Evolutionary conservation across 108 stramenopile species (phyloP).

Genomic region (Nitzschia inconspicua): DNA sequence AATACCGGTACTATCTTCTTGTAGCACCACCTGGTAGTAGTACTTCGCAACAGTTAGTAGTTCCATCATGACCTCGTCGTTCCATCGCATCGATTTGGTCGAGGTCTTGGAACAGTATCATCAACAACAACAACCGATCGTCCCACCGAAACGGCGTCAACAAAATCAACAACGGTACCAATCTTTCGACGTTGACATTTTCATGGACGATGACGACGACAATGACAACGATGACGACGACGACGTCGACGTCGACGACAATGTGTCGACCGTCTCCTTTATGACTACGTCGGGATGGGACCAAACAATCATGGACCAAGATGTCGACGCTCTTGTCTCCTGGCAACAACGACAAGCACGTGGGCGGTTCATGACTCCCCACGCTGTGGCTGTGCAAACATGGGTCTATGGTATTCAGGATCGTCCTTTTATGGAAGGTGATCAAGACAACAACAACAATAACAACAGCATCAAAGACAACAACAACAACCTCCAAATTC

Average conservation of each 20-base stretch:
- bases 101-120: slow-evolving; percentile 9
- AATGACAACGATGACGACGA: background rate
- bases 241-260: background rate
- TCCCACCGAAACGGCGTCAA: background rate
- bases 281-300: background rate
- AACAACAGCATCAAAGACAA: background rate
- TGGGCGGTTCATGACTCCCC: slow-evolving; percentile 22
- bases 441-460: background rate
- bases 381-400: slow-evolving; percentile 19
- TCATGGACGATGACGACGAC: background rate
- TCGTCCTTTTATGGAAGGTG: background rate
- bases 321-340: background rate
- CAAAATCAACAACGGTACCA: background rate
- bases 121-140: background rate
- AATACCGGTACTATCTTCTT: too few species aligned
- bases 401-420: slow-evolving; percentile 15
- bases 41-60: background rate
- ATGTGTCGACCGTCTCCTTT: slow-evolving; percentile 12
- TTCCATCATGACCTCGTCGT: slow-evolving; percentile 5
- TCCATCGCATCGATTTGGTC: background rate
- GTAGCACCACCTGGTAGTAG: too few species aligned
- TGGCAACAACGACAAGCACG: background rate
- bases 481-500: slow-evolving; percentile 8
- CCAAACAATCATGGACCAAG: background rate
- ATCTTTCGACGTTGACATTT: background rate